Evolutionary conservation across 371 early-diverging fungal genomes (phyloP).

Genomic region (Mortierella sp.): DNA sequence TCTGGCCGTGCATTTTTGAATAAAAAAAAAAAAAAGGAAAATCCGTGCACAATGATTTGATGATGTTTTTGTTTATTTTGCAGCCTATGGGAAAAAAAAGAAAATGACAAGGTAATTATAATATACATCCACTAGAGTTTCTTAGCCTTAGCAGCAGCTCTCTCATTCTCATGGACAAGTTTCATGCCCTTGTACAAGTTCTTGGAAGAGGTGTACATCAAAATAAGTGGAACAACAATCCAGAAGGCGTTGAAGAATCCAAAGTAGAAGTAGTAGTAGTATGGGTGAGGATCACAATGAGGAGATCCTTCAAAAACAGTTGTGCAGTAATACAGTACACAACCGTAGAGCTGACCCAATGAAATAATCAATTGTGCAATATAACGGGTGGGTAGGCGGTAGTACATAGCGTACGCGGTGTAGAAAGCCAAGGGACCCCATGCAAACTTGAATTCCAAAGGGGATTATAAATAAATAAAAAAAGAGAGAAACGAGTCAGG

Average conservation of each 20-base stretch:
- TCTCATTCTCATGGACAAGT: slow-evolving; percentile 12
- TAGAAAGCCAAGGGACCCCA: slow-evolving; percentile 85
- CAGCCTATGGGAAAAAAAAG: too few species aligned
- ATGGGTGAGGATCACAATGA: slow-evolving; percentile 74
- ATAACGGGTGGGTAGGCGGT: slow-evolving; percentile 73
- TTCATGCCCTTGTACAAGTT: slow-evolving; percentile 58
- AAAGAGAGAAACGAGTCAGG: background rate
- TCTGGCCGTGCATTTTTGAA: too few species aligned
- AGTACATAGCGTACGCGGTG: slow-evolving; percentile 73
- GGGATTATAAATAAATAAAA: background rate
- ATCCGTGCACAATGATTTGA: background rate
- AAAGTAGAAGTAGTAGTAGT: slow-evolving; percentile 87
- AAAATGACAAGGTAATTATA: background rate
- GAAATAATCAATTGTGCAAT: slow-evolving; percentile 78
- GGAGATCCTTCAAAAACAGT: slow-evolving; percentile 72
- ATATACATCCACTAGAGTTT: slow-evolving; percentile 26
- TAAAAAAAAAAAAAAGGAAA: background rate
- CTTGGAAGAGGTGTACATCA: slow-evolving; percentile 61
- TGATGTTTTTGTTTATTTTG: too few species aligned
- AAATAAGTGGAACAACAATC: slow-evolving; percentile 73
- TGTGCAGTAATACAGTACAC: slow-evolving; percentile 79
- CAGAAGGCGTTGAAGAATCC: slow-evolving; percentile 77
- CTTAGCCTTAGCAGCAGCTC: slow-evolving; percentile 15
- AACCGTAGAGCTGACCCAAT: slow-evolving; percentile 83
- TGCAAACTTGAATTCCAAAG: slow-evolving; percentile 62